Evolutionary conservation across 169 alveolate genomes (phyloP).

Genomic region (Plasmodium relictum): DNA sequence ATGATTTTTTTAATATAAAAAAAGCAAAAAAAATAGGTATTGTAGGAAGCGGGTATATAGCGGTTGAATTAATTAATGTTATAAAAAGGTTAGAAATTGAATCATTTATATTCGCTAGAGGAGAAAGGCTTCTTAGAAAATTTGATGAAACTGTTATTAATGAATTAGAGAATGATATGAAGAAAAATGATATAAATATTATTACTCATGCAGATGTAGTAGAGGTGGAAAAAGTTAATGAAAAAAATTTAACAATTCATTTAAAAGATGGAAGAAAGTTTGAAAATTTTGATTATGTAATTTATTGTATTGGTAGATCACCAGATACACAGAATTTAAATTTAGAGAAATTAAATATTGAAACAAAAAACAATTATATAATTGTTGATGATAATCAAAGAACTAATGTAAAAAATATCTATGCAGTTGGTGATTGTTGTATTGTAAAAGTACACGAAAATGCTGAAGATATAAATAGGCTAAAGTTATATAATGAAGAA

Average conservation of each 20-base stretch:
- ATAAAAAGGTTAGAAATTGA: constrained; percentile 92
- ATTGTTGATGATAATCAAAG: constrained; percentile 73
- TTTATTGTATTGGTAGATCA: constrained; percentile 72
- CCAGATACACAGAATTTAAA: constrained; percentile 68
- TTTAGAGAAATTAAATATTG: constrained; percentile 46
- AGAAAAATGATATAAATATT: constrained; percentile 68
- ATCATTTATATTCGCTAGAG: constrained; percentile 88
- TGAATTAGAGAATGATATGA: constrained; percentile 92
- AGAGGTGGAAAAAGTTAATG: constrained; percentile 88
- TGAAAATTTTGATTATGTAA: constrained; percentile 83
- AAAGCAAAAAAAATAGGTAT: constrained; percentile 94
- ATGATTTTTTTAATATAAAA: constrained; percentile 92
- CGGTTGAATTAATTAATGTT: constrained; percentile 95
- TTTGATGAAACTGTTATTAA: constrained; percentile 79
- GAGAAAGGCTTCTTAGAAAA: constrained; percentile 79
- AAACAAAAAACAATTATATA: constrained; percentile 36
- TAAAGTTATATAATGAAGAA: constrained; percentile 48
- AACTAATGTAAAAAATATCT: constrained; percentile 45
- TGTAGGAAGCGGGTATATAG: constrained; percentile 96
- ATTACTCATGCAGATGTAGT: constrained; percentile 92
- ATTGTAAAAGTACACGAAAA: constrained; percentile 43
- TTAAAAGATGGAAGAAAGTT: constrained; percentile 94
- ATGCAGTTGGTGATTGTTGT: constrained; percentile 77
- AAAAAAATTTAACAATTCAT: constrained; percentile 91
- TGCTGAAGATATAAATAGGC: constrained; percentile 41